These are phyloP conservation scores for Psilocybe tampanensis DNA, from an alignment of 768 basidiomycete species.

Conservation along the genomic window DNA sequence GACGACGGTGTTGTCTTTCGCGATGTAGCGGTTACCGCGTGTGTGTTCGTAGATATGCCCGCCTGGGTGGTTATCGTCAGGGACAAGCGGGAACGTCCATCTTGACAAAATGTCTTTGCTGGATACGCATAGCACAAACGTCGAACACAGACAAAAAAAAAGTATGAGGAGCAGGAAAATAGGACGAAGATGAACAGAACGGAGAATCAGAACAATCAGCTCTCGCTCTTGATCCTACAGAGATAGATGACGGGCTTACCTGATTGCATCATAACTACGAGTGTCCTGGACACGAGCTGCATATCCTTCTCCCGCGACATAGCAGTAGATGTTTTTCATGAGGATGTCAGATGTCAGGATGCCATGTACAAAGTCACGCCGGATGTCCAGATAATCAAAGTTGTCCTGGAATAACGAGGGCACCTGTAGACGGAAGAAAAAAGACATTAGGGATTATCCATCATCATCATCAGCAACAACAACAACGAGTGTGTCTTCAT, in stretches of 20 bases:
- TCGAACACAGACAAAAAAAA: background rate
- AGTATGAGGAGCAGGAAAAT: conserved; percentile 3
- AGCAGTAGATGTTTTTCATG: conserved; percentile 93
- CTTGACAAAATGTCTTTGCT: conserved; percentile 93
- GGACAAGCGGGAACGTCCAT: conserved; percentile 95
- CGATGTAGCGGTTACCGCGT: conserved; percentile 87
- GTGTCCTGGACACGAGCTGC: conserved; percentile 94
- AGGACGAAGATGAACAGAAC: too few species aligned
- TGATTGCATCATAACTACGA: conserved; percentile 86
- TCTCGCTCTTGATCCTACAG: too few species aligned
- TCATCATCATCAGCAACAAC: too few species aligned
- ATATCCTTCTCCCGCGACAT: conserved; percentile 86
- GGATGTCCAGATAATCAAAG: conserved; percentile 94
- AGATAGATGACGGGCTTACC: too few species aligned
- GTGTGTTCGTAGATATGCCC: conserved; percentile 84
- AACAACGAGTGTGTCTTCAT: too few species aligned
- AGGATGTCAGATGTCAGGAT: conserved; percentile 92
- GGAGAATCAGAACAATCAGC: too few species aligned
- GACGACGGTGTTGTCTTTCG: conserved; percentile 73
- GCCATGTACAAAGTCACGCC: conserved; percentile 92
- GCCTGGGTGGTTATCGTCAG: conserved; percentile 89
- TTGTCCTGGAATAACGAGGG: conserved; percentile 98
- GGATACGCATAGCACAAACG: conserved; percentile 7
- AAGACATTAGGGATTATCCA: too few species aligned
- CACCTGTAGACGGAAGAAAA: conserved; percentile 50